Base-by-base conservation (phyloP, 2,329 filamentous ascomycete genomes). In the Emydomyces testavorans region DNA sequence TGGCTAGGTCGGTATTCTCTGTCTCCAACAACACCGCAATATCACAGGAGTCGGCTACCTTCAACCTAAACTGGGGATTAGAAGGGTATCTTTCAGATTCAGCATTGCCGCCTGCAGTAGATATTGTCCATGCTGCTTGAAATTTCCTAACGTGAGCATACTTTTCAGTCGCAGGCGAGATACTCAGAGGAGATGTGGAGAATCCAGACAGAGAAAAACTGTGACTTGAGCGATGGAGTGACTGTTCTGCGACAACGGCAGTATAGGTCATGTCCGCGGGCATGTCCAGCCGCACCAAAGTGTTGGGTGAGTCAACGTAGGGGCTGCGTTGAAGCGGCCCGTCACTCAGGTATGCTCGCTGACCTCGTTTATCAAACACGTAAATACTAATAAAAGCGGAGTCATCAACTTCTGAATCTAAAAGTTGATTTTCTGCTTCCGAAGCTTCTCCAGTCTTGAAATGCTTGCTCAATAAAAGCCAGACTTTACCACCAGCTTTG, bases 271-370 rank as follows among this genome's bases (percentile, higher is more conserved):
- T 66, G 13, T 67, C 63, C 1, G 72, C 62, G n/a, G 72, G 65
- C 50, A 74, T 73, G 23, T 85, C 76, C 52, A 94, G 75, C 50
- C 83, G 81, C 37, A 93, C 78, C 6, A 98, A 77, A 0, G 85
- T 94, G 63, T 96, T 93, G 1, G 88, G 88, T 2, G 89, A 93
- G 65, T 95, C 90, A 28, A 96, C 87, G 53, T 86, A 94, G n/a
- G 86, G 85, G 0, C 83, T 84, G 29, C 83, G 79, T 57, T 85
- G 79, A 0, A 85, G 63, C 20, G 80, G 77, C 5, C 79, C 78
- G 48, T 90, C 85, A 46, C 79, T 80, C 11, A 92, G 71, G 54
- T 86, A 81, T 0, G 95, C 80, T 41, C 80, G 76, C 29, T 79
- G 72, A 2, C 90, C 89, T 32, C 74, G 62, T 24, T 78, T 78